Evolutionary conservation across 805 yeast genomes (phyloP), one percentile per base, ranked within the genome.

Genomic region (Starmerella floris): DNA sequence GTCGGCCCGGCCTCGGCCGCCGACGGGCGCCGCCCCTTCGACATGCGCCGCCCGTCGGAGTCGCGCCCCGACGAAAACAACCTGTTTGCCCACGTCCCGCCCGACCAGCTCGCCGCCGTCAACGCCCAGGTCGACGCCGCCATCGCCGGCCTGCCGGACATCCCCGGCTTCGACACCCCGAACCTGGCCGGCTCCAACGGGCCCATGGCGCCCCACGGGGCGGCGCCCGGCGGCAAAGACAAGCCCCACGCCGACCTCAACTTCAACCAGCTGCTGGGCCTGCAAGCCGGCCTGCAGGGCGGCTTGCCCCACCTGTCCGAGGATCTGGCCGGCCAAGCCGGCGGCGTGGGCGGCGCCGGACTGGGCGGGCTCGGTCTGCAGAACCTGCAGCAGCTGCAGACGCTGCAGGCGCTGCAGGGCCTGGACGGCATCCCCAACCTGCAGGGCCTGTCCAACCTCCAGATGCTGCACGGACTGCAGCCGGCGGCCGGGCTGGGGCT

Each of bases 1-100:
- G 28, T 13, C n/a, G n/a, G 9, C 17, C 36, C 36, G 17, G 36
- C 26, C 11, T 5, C 11, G 16, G 8, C 5, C 11, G 10, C 26
- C 26, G 20, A 5, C 25, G 16, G 4, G 25, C 20, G 6, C 13
- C 16, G 4, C 4, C 5, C n/a, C 4, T 9, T 9, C 26, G 26
- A 21, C 15, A 17, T 11, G 17, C 21, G 35, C 9, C 21, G 35
- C 21, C 26, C 23, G 17, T 21, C 26, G 8, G 33, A 20, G 8
- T 41, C 43, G 16, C 16, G 15, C 4, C 43, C 37, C 22, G 56
- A 54, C 37, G 58, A 54, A 23, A 52, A 50, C 41, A 54, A 54
- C 36, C 41, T 54, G 33, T 54, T 54, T 30, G 52, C 52, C 1
- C 52, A 49, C 21, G 38, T 47, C 10, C 46, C 52, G 2, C 37